A percentile compares a stretch with the other conserved stretches of the same genome.
Evolutionary conservation across 352 stramenopile genomes (phyloP).

Genomic region (Pythium phragmiticola): DNA sequence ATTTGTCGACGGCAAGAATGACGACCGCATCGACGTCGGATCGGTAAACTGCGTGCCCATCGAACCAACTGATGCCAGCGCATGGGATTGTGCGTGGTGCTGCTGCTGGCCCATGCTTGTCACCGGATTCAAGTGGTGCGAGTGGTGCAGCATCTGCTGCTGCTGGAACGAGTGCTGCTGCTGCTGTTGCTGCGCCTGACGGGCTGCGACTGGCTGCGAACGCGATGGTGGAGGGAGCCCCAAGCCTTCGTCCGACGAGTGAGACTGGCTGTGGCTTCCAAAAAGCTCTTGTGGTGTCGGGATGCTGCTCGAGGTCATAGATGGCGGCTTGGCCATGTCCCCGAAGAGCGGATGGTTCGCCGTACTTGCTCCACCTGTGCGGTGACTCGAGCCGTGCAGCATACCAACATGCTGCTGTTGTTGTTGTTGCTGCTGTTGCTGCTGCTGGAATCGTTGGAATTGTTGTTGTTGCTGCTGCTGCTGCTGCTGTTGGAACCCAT

Average conservation of each 20-base stretch:
- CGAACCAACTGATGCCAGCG: conserved; percentile 10
- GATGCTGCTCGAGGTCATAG: conserved; percentile 17
- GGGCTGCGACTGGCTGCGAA: conserved; percentile 9
- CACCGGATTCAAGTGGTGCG: conserved; percentile 12
- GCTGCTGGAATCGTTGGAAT: conserved; percentile 22
- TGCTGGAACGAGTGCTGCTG: conserved; percentile 24
- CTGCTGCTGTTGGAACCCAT: conserved; percentile 20
- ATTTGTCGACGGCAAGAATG: conserved; percentile 15
- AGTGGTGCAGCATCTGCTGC: conserved; percentile 29
- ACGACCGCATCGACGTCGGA: conserved; percentile 13
- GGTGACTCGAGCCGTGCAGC: conserved; percentile 14
- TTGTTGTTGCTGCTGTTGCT: conserved; percentile 16
- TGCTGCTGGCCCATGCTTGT: conserved; percentile 20
- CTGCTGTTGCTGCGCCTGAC: conserved; percentile 20
- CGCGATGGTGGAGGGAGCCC: conserved; percentile 34
- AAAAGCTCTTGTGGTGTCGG: conserved; percentile 23
- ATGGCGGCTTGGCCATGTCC: conserved; percentile 18
- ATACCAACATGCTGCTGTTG: conserved; percentile 23
- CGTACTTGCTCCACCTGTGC: background rate
- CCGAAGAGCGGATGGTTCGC: conserved; percentile 8
- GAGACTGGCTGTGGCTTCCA: conserved; percentile 46
- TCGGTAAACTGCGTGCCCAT: conserved; percentile 18
- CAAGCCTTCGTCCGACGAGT: conserved; percentile 61
- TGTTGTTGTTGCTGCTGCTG: conserved; percentile 21
- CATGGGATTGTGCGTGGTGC: conserved; percentile 16